phyloP scores from a whole-genome alignment of 2,329 filamentous ascomycete species.

The Diplodia sapinea region DNA sequence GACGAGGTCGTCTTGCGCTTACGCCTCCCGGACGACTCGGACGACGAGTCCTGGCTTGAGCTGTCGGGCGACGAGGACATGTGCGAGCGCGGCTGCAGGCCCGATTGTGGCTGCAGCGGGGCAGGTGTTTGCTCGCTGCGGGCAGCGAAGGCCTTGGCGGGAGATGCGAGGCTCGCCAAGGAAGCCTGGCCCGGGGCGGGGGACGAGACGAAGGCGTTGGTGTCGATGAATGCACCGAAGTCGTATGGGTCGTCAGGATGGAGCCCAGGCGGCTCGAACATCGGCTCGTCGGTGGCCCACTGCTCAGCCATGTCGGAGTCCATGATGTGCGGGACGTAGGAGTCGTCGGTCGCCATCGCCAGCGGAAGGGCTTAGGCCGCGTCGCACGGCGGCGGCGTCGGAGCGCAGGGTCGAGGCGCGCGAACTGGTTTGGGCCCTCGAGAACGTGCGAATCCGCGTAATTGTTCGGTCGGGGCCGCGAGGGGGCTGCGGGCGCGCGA shows the following conservation, averaged over 20 bases:
- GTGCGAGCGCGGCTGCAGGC: constrained; percentile 33
- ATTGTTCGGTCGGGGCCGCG: constrained; percentile 19
- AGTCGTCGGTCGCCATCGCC: constrained; percentile 28
- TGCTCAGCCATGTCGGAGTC: constrained; percentile 36
- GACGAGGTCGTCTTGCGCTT: constrained; percentile 49
- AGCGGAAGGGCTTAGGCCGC: neutral
- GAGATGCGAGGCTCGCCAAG: constrained; percentile 16
- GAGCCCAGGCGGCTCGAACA: constrained; percentile 37
- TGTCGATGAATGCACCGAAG: constrained; percentile 25
- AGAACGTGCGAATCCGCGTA: constrained; percentile 13
- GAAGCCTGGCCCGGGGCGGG: constrained; percentile 5
- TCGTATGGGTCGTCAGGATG: constrained; percentile 2
- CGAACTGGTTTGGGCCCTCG: constrained; percentile 17
- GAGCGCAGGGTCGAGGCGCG: constrained; percentile 19
- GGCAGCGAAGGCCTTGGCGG: constrained; percentile 17
- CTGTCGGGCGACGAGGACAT: constrained; percentile 46
- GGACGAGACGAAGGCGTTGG: constrained; percentile 27
- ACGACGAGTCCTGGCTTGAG: constrained; percentile 51
- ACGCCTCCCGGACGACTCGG: constrained; percentile 48
- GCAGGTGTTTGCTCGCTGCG: constrained; percentile 24
- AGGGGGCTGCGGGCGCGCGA: constrained; percentile 1
- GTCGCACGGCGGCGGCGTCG: constrained; percentile 26
- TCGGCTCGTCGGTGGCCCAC: constrained; percentile 36
- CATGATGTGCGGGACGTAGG: constrained; percentile 33
- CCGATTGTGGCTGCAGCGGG: constrained; percentile 6